Conservation (phyloP, 2,329 filamentous ascomycete genomes). For the Taxawa tesnikishii region DNA sequence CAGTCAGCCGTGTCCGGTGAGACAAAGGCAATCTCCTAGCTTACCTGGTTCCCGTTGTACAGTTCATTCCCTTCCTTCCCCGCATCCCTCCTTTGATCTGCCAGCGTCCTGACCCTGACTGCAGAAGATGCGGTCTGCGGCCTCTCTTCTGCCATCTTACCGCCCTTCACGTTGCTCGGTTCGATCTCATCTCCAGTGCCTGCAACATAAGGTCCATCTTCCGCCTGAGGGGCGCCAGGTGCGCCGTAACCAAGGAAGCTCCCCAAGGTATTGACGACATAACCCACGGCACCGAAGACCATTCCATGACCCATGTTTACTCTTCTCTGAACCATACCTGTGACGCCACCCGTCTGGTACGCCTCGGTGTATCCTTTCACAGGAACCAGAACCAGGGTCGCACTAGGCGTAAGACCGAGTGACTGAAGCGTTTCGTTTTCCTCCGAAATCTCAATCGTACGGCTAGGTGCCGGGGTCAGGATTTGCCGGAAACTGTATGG, state of each 20-base stretch:
- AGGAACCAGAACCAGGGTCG: conserved; percentile 72
- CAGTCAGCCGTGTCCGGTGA: conserved; percentile 2
- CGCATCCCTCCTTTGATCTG: conserved; percentile 27
- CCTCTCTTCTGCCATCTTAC: conserved; percentile 10
- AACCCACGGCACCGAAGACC: conserved; percentile 20
- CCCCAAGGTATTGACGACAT: conserved; percentile 20
- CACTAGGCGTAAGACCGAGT: conserved; percentile 63
- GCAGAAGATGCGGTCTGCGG: conserved; percentile 7
- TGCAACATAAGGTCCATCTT: conserved; percentile 12
- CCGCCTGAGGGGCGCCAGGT: not conserved
- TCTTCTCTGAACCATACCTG: conserved; percentile 14
- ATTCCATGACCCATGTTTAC: conserved; percentile 23
- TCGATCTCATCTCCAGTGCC: conserved; percentile 13
- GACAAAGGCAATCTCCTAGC: conserved; percentile 23
- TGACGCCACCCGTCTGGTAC: conserved; percentile 30
- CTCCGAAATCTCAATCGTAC: conserved; percentile 60
- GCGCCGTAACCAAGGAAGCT: conserved; percentile 11
- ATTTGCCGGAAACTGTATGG: conserved; percentile 81
- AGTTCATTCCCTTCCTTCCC: conserved; percentile 52
- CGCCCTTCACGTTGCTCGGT: conserved; percentile 11
- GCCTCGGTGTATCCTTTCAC: conserved; percentile 49
- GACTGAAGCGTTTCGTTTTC: conserved; percentile 57
- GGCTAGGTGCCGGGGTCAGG: conserved; percentile 64
- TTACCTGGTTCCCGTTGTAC: conserved; percentile 85
- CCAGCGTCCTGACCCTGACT: conserved; percentile 31